Percentiles rank a stretch among this genome's conserved stretches.
Conservation (phyloP, 768 basidiomycete genomes). For the Mycena maculata region DNA sequence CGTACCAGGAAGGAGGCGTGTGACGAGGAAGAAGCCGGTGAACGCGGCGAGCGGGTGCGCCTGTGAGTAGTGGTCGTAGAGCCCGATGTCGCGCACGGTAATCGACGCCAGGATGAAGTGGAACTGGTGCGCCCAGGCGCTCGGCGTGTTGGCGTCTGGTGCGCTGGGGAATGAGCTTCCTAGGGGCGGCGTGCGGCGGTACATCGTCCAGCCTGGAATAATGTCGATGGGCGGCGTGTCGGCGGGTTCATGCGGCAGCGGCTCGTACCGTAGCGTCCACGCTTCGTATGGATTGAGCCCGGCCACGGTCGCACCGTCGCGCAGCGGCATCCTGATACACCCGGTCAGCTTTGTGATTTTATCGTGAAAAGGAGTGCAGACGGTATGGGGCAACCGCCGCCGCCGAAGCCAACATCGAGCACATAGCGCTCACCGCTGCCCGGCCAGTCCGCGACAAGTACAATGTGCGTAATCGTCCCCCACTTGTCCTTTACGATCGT, state of each 20-base stretch:
- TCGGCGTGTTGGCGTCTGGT: conserved; percentile 12
- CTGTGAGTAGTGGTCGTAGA: conserved; percentile 35
- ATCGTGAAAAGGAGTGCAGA: neutral
- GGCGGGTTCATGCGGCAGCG: conserved; percentile 28
- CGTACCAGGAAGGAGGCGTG: conserved; percentile 33
- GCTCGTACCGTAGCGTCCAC: conserved; percentile 32
- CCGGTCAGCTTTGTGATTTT: neutral
- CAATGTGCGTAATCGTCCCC: conserved; percentile 34
- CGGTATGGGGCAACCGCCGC: conserved; percentile 34
- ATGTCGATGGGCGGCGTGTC: conserved; percentile 34
- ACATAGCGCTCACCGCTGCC: conserved; percentile 30
- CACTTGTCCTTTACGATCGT: conserved; percentile 24
- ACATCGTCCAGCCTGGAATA: conserved; percentile 32
- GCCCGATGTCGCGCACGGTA: conserved; percentile 33
- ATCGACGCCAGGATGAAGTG: conserved; percentile 34
- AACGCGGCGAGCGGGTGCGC: conserved; percentile 34
- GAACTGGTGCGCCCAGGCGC: conserved; percentile 29
- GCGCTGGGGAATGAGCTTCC: neutral
- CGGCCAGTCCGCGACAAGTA: conserved; percentile 32
- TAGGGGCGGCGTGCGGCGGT: conserved; percentile 18
- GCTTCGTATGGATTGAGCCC: conserved; percentile 33
- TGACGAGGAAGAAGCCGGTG: conserved; percentile 33
- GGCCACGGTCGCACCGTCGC: conserved; percentile 29
- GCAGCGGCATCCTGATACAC: conserved; percentile 21
- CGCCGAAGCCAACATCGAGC: conserved; percentile 34